A percentile compares a stretch with the other conserved stretches of the same genome.
phyloP scores from a whole-genome alignment of 164 flowering plant genomes.

The Protea cynaroides region DNA sequence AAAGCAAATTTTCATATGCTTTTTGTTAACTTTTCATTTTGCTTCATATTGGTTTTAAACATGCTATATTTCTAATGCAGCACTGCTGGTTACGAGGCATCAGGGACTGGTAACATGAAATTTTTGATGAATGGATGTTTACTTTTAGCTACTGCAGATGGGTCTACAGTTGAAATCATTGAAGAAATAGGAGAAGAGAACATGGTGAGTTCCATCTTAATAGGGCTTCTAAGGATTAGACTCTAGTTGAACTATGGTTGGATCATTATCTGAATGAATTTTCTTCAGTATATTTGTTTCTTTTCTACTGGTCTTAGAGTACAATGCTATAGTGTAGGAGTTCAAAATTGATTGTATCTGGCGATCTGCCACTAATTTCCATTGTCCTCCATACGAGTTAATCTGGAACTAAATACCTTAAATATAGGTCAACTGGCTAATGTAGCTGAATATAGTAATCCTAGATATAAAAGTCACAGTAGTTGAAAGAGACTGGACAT shows the following conservation, averaged over 20 bases:
- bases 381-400: no score
- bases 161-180: constrained; percentile 28
- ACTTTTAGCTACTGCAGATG: constrained; percentile 33
- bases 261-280: not conserved
- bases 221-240: no score
- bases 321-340: not conserved
- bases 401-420: no score
- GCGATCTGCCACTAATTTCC: no score
- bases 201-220: constrained; percentile 14
- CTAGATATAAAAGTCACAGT: no score
- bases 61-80: not conserved
- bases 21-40: no score
- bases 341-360: not conserved
- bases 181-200: constrained; percentile 32
- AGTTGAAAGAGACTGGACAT: no score
- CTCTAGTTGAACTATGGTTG: not conserved
- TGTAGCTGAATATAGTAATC: no score
- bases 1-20: no score
- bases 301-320: not conserved
- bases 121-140: constrained; percentile 36
- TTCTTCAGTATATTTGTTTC: not conserved
- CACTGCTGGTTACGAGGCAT: constrained; percentile 37
- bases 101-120: constrained; percentile 37
- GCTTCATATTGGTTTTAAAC: not conserved
- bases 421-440: no score